phyloP scores from a whole-genome alignment of 1,284 basidiomycete genomes.

The Veloporphyrellus conicus region DNA sequence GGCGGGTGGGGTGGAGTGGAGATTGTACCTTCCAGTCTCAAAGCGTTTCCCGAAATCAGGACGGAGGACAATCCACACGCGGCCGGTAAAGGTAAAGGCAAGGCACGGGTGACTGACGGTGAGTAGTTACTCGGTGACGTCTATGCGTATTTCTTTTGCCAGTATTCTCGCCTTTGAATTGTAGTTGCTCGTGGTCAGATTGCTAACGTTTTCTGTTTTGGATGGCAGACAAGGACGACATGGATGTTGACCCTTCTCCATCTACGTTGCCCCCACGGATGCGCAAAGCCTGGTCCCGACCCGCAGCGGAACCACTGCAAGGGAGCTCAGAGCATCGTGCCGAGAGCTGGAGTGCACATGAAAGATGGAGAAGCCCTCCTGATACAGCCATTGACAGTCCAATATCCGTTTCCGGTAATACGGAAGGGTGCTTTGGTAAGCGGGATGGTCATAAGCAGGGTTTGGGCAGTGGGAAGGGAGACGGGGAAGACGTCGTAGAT shows the following conservation, averaged over 20 bases:
- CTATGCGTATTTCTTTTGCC: neutral
- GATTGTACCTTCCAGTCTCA: slow-evolving; percentile 38
- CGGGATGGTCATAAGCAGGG: neutral
- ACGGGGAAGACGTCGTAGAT: slow-evolving; percentile 19
- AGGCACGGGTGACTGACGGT: slow-evolving; percentile 21
- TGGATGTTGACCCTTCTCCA: slow-evolving; percentile 1
- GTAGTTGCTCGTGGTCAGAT: neutral
- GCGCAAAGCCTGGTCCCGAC: slow-evolving; percentile 51
- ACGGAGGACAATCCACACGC: slow-evolving; percentile 7
- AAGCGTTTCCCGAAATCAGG: slow-evolving; percentile 12
- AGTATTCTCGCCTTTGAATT: neutral
- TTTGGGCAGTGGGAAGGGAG: slow-evolving; percentile 2
- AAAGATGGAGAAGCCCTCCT: slow-evolving; percentile 17
- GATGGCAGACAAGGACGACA: slow-evolving; percentile 8
- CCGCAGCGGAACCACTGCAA: slow-evolving; percentile 16
- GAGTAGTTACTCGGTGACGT: slow-evolving; percentile 12
- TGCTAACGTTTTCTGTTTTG: slow-evolving; percentile 7
- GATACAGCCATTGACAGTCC: slow-evolving; percentile 19
- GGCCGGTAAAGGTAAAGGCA: slow-evolving; percentile 24
- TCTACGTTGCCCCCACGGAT: slow-evolving; percentile 56
- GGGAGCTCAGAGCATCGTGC: neutral
- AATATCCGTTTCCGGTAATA: slow-evolving; percentile 8
- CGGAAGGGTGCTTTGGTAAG: slow-evolving; percentile 3
- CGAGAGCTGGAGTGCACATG: slow-evolving; percentile 12
- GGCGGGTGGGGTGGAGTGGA: slow-evolving; percentile 64